Evolutionary conservation across 164 flowering plant species (phyloP).

Genomic region (Kalanchoe fedtschenkoi): DNA sequence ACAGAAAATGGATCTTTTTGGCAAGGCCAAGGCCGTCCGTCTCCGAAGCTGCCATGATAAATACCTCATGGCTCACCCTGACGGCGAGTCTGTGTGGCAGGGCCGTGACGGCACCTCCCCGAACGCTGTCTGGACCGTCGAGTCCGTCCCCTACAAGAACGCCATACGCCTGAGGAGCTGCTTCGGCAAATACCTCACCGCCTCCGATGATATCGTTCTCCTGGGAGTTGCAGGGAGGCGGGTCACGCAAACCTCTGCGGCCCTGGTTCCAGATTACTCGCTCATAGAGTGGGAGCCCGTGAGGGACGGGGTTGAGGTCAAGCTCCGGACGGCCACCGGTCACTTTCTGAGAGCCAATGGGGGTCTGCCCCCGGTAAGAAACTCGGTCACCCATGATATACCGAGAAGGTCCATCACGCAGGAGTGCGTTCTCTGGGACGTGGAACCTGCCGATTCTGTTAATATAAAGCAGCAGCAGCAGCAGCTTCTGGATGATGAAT

Average conservation of each 20-base stretch:
- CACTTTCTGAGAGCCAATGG: slow-evolving; percentile 44
- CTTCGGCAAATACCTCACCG: slow-evolving; percentile 34
- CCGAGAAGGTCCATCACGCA: slow-evolving; percentile 34
- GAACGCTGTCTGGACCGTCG: slow-evolving; percentile 32
- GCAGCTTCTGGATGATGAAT: neutral
- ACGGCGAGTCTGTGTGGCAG: no score
- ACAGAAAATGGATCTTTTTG: slow-evolving; percentile 19
- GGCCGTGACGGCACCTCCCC: slow-evolving; percentile 11
- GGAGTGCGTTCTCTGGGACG: slow-evolving; percentile 50
- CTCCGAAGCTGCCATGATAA: slow-evolving; percentile 34
- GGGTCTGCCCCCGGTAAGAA: slow-evolving; percentile 54
- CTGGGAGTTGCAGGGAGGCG: slow-evolving; percentile 32
- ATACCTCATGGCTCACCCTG: no score
- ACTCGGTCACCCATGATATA: slow-evolving; percentile 46
- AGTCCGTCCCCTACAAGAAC: slow-evolving; percentile 11
- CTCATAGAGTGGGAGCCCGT: slow-evolving; percentile 53
- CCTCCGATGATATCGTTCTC: slow-evolving; percentile 21
- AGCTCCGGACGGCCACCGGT: slow-evolving; percentile 36
- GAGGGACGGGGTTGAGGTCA: slow-evolving; percentile 36
- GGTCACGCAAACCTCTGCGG: slow-evolving; percentile 31
- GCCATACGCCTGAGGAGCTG: slow-evolving; percentile 30
- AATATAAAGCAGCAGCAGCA: neutral
- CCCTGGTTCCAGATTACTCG: slow-evolving; percentile 21
- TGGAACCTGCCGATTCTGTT: slow-evolving; percentile 21
- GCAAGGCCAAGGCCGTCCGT: slow-evolving; percentile 16